Percentiles rank a stretch among this genome's conserved stretches.
phyloP scores from a whole-genome alignment of 768 basidiomycete species.

The Antrodiella citrinella region DNA sequence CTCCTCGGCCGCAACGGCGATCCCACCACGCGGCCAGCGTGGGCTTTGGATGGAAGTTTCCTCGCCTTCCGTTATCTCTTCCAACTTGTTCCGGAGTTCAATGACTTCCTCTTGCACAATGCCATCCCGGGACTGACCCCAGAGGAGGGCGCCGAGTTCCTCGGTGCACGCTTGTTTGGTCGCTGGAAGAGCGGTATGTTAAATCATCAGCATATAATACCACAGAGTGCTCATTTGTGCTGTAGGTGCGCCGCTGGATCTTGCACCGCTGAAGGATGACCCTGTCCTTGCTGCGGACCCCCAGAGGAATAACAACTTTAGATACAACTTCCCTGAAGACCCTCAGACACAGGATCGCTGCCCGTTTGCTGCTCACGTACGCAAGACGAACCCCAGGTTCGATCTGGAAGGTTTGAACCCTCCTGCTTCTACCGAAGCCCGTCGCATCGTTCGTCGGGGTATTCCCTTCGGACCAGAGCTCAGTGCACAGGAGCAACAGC shows the following conservation, averaged over 20 bases:
- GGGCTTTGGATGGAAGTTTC: conserved; percentile 25
- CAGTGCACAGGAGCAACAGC: conserved; percentile 27
- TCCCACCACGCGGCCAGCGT: conserved; percentile 21
- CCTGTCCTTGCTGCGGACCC: conserved; percentile 21
- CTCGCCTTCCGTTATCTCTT: conserved; percentile 24
- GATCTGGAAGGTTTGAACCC: conserved; percentile 13
- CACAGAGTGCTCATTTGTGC: too few species aligned
- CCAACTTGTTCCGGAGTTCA: conserved; percentile 29
- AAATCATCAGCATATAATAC: too few species aligned
- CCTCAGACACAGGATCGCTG: conserved; percentile 17
- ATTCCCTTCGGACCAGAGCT: conserved; percentile 47
- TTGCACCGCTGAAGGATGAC: conserved; percentile 19
- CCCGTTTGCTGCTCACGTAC: conserved; percentile 24
- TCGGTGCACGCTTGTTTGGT: conserved; percentile 27
- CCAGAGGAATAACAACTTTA: conserved; percentile 23
- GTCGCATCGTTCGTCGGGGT: conserved; percentile 40
- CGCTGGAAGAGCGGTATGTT: conserved; percentile 25
- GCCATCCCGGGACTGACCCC: conserved; percentile 14
- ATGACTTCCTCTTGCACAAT: conserved; percentile 19
- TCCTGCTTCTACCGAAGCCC: conserved; percentile 6
- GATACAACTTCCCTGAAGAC: conserved; percentile 17
- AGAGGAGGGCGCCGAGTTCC: conserved; percentile 18
- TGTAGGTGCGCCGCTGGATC: conserved; percentile 24
- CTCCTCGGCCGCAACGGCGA: conserved; percentile 14
- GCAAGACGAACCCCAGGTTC: conserved; percentile 22